Evolutionary conservation across 176 grass and related monocot genomes (phyloP), one percentile per base, ranked within the genome.

Genomic region (Carex littledalei): DNA sequence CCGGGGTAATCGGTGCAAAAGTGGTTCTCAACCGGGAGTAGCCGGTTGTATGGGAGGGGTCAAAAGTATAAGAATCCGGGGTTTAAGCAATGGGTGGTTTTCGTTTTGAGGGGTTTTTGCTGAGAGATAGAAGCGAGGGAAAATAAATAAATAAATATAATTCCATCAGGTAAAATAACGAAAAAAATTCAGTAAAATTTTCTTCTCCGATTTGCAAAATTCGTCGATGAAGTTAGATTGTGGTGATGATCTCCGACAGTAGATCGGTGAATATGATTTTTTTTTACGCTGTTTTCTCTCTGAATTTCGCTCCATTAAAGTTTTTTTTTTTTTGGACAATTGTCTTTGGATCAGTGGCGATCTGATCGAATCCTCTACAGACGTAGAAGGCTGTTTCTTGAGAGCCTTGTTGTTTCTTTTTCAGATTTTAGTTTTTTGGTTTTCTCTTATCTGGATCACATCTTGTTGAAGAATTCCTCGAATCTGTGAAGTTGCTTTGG

Each of bases 81-180:
- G 92, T 91, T 92, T 92, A 92, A 92, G 90, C 34, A 59, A 81
- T 82, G 84, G 54, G 53, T 82, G 41, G 61, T 68, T 54, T 81
- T 84, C 64, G 81, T 79, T 82, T 88, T 78, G 34, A 75, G 49
- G 87, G 85, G 73, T 87, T 87, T 87, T 88, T 84, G 29, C 71
- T 29, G 50, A 83, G 57, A 67, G 63, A 73, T 68, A 81, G 54
- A 65, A 41, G n/a, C 26, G 75, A 76, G 63, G 47, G 35, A 84
- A 65, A 71, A 76, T n/a, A 17, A 29, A 41, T 49, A 50, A 86
- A 41, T 6, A 39, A 6, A 86, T 22, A 20, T 56, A 77, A 87
- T 67, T 49, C 29, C 6, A 62, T 56, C 61, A 13, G 62, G 8
- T 47, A 80, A 68, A 76, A 17, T 16, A 39, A 21, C 20, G 4